These are phyloP conservation scores for Vigna unguiculata DNA, from an alignment of 306 rosid genomes.

Conservation along the genomic window DNA sequence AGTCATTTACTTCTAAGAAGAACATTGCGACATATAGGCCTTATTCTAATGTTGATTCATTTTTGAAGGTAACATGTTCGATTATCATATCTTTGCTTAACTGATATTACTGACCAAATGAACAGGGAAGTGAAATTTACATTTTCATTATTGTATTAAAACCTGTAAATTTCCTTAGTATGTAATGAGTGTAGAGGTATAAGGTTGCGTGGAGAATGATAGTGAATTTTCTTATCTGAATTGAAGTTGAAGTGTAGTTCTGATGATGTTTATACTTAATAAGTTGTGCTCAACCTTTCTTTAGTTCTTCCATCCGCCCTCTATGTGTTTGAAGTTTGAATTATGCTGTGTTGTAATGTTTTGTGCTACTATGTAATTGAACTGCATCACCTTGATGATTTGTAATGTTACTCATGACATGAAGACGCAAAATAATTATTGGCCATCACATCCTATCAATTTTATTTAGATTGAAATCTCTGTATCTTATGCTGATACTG, in stretches of 20 bases:
- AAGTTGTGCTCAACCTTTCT: conserved; percentile 11
- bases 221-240: conserved; percentile 17
- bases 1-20: conserved; percentile 53
- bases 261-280: neutral
- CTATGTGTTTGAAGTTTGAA: neutral
- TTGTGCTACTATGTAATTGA: neutral
- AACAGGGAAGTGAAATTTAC: neutral
- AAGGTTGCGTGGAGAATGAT: conserved; percentile 9
- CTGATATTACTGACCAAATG: conserved; percentile 1
- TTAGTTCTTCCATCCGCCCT: conserved; percentile 11
- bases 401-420: neutral
- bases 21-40: conserved; percentile 63
- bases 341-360: neutral
- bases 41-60: conserved; percentile 68
- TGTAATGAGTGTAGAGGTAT: neutral
- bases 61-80: conserved; percentile 54
- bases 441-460: neutral
- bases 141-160: conserved; percentile 1
- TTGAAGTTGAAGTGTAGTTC: neutral
- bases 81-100: neutral
- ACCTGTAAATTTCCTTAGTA: neutral
- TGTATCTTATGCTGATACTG: conserved; percentile 1
- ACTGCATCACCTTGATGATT: conserved; percentile 5
- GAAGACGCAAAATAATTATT: neutral
- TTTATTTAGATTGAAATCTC: neutral